A percentile compares a stretch with the other conserved stretches of the same genome.
Conservation (phyloP, 1,284 basidiomycete genomes). For the Cryptococcus floricola region DNA sequence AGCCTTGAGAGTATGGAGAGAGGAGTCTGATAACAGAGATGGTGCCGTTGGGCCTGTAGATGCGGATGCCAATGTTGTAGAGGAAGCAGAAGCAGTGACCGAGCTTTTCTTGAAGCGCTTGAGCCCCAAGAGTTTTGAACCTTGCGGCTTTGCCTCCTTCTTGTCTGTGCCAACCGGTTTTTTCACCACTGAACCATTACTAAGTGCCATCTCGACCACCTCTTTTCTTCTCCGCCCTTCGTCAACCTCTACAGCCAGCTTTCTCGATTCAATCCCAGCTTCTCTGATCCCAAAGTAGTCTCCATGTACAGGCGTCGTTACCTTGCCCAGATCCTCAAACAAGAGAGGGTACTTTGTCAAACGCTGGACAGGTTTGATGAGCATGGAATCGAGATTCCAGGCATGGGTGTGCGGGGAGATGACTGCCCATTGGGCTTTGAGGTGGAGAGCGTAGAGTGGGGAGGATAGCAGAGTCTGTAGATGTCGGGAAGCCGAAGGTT, state of each 20-base stretch:
- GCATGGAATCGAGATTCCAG: conserved; percentile 87
- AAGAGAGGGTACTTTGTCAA: conserved; percentile 87
- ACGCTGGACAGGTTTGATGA: conserved; percentile 85
- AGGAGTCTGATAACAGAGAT: conserved; percentile 23
- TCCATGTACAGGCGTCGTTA: conserved; percentile 69
- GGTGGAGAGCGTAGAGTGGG: conserved; percentile 55
- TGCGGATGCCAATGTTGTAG: conserved; percentile 7
- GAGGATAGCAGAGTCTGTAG: conserved; percentile 52
- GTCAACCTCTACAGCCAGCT: conserved; percentile 79
- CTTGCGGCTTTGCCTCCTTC: conserved; percentile 4
- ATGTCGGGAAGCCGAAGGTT: conserved; percentile 70
- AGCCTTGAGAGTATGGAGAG: conserved; percentile 28
- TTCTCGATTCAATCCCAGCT: conserved; percentile 63
- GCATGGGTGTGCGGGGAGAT: conserved; percentile 75
- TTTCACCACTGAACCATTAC: not conserved
- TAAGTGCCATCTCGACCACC: conserved; percentile 60
- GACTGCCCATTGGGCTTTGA: conserved; percentile 63
- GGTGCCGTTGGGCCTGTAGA: conserved; percentile 11
- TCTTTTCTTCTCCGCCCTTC: conserved; percentile 80
- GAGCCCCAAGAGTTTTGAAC: conserved; percentile 19
- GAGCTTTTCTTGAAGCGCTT: conserved; percentile 47
- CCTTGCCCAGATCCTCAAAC: conserved; percentile 70
- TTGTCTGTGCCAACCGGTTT: not conserved
- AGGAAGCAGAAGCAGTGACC: conserved; percentile 5
- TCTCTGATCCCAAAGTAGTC: conserved; percentile 65